A percentile compares a stretch with the other conserved stretches of the same genome.
Evolutionary conservation across 805 yeast species (phyloP).

Genomic region (Saturnispora diversa): DNA sequence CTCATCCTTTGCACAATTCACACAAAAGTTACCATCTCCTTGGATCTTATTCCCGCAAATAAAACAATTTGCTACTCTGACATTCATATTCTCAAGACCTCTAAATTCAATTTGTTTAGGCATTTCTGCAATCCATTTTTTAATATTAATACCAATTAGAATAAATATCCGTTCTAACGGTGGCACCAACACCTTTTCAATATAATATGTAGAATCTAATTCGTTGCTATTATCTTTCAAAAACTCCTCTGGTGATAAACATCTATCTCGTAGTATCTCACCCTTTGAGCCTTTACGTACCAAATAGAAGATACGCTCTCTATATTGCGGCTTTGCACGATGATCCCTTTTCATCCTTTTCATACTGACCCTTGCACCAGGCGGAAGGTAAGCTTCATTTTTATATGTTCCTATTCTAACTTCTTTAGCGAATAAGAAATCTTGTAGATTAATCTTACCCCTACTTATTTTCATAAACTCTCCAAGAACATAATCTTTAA

Average conservation of each 20-base stretch:
- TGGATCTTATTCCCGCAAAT: conserved; percentile 21
- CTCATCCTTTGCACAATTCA: conserved; percentile 30
- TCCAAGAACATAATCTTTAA: conserved; percentile 53
- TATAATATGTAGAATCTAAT: conserved; percentile 80
- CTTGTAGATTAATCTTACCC: conserved; percentile 63
- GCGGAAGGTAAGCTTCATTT: conserved; percentile 65
- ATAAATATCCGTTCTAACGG: conserved; percentile 82
- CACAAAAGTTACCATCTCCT: conserved; percentile 26
- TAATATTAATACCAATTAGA: conserved; percentile 72
- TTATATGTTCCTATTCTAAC: conserved; percentile 81
- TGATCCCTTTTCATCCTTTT: conserved; percentile 55
- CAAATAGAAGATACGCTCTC: conserved; percentile 81
- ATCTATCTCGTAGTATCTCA: conserved; percentile 62
- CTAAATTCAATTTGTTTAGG: conserved; percentile 33
- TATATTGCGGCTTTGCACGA: conserved; percentile 76
- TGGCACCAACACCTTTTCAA: conserved; percentile 75
- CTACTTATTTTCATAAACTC: conserved; percentile 61
- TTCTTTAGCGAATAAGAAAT: conserved; percentile 87
- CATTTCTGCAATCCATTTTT: conserved; percentile 66
- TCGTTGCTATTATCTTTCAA: conserved; percentile 34
- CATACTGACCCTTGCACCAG: conserved; percentile 82
- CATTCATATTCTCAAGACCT: conserved; percentile 15
- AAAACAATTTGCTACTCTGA: conserved; percentile 26
- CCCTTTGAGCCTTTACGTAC: conserved; percentile 53
- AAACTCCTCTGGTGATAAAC: conserved; percentile 70